Evolutionary conservation across 768 basidiomycete genomes (phyloP), one percentile per base, ranked within the genome.

Genomic region (Phanerochaete sordida): DNA sequence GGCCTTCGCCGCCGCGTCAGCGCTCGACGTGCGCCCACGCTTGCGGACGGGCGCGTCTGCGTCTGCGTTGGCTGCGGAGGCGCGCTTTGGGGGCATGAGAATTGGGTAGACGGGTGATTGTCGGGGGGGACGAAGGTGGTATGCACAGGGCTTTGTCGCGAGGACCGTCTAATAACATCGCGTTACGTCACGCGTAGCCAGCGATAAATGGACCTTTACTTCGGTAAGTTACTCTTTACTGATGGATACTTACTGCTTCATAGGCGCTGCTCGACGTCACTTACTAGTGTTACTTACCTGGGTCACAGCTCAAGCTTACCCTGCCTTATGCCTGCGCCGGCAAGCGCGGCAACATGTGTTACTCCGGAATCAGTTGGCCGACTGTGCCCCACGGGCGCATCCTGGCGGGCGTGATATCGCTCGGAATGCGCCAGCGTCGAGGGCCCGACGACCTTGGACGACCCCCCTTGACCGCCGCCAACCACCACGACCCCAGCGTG

Each of bases 51-150:
- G 43, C n/a, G 57, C 58, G 45, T 63, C 51, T 3, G 59, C 58
- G 24, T 69, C 67, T 2, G 72, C 64, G 57, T 74, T 71, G 53
- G 11, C 28, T 51, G 50, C 33, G 23, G 68, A 68, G 64, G 75
- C 77, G 61, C 80, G 77, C 65, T 82, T 82, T 31, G 45, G 59
- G 30, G 64, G 56, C 51, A 47, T 59, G 53, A 24, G 31, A 31
- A 24, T 53, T 8, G 51, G 16, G n/a, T 3, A 43, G 13, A 54
- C 3, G 21, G 35, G n/a, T 16, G 11, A 9, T 11, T 9, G 39
- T 43, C 50, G 13, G 28, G 4, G 15, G 19, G n/a, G 31, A 33
- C n/a, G 24, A 13, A 30, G 6, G 13, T 26, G 26, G 11, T 13
- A 11, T n/a, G n/a, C n/a, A n/a, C n/a, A n/a, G n/a, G n/a, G n/a